phyloP scores from a whole-genome alignment of 2,329 filamentous ascomycete genomes.

The Cladosporium austrohemisphaericum region DNA sequence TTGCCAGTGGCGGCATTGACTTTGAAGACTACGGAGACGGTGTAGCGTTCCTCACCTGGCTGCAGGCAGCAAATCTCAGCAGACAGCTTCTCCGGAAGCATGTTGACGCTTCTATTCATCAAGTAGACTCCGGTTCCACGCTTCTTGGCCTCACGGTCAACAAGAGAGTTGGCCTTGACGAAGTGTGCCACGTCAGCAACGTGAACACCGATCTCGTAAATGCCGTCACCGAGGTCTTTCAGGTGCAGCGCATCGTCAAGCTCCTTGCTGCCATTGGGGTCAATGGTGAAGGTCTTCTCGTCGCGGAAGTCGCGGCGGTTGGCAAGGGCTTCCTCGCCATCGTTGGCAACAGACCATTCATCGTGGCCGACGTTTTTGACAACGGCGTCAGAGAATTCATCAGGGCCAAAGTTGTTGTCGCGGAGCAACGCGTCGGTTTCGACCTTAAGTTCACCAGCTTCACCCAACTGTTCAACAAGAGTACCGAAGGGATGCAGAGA shows the following conservation, averaged over 20 bases:
- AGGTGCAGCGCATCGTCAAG: conserved; percentile 91
- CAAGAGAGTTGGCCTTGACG: conserved; percentile 90
- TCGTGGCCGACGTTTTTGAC: conserved; percentile 87
- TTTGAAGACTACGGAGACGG: conserved; percentile 88
- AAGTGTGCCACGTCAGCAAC: conserved; percentile 95
- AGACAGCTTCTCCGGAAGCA: conserved; percentile 82
- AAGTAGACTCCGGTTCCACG: conserved; percentile 93
- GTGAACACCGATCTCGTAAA: conserved; percentile 91
- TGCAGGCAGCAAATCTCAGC: conserved; percentile 82
- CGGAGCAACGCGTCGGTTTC: conserved; percentile 95
- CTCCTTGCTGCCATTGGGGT: conserved; percentile 81
- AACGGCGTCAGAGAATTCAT: conserved; percentile 96
- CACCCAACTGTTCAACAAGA: conserved; percentile 91
- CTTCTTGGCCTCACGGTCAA: conserved; percentile 97
- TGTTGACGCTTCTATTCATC: conserved; percentile 80
- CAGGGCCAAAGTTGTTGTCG: conserved; percentile 97
- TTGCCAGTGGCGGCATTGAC: conserved; percentile 76
- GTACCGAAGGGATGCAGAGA: conserved; percentile 99
- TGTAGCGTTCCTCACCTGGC: conserved; percentile 83
- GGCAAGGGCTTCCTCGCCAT: conserved; percentile 70
- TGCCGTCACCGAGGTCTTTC: conserved; percentile 76
- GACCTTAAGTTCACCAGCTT: conserved; percentile 95
- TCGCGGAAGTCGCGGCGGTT: conserved; percentile 84
- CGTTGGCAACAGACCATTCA: conserved; percentile 82
- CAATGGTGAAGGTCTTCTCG: conserved; percentile 87